These are phyloP conservation scores for Penstemon eatonii DNA, from an alignment of 257 asterid species.

Conservation along the genomic window DNA sequence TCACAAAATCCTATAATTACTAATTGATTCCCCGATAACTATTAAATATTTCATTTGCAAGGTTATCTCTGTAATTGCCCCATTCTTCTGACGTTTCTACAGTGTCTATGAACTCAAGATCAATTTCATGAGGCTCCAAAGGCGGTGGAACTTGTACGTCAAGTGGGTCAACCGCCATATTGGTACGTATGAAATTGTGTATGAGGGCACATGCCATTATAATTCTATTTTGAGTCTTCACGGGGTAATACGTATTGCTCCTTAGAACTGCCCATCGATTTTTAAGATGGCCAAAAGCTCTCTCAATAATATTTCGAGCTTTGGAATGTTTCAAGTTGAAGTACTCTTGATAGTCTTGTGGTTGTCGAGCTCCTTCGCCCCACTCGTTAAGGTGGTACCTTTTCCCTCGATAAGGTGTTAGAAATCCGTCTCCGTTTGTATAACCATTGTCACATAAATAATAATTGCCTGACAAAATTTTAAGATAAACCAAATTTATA, in stretches of 20 bases:
- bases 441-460: constrained; percentile 8
- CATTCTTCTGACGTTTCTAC: too few relatives aligned
- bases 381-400: not conserved
- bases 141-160: too few relatives aligned
- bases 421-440: not conserved
- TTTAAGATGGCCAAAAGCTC: not conserved
- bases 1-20: too few relatives aligned
- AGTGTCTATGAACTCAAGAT: too few relatives aligned
- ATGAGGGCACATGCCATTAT: not conserved
- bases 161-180: not conserved
- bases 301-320: not conserved
- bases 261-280: not conserved
- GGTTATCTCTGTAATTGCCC: too few relatives aligned
- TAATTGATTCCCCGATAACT: too few relatives aligned
- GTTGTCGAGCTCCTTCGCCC: not conserved
- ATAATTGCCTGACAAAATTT: not conserved
- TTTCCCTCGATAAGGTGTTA: not conserved
- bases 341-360: not conserved
- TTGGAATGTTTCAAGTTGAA: not conserved
- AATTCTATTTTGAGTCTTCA: not conserved
- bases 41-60: too few relatives aligned
- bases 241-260: not conserved
- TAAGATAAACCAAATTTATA: not conserved
- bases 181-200: not conserved
- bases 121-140: too few relatives aligned